Evolutionary conservation across 331 rosid genomes (phyloP), one percentile per base, ranked within the genome.

Genomic region (Cydonia oblonga): DNA sequence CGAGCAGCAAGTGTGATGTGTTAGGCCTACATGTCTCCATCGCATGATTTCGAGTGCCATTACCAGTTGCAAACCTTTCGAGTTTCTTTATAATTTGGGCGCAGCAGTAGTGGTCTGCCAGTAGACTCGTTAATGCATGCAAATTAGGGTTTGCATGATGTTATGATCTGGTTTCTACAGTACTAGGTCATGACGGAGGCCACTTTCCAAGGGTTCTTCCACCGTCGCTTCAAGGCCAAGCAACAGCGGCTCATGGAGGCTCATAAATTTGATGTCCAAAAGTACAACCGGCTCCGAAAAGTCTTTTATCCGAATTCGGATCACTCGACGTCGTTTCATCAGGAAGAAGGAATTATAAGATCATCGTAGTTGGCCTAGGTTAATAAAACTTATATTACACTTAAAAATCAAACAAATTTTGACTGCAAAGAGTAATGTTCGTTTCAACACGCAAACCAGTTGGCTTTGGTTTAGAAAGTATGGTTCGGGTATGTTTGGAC

Each of bases 141-240:
- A 52, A 52, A 52, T 19, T 52, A 52, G 57, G 56, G 56, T 14
- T 49, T 40, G 46, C 46, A 40, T 12, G 46, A 40, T 11, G 15
- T 40, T 40, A 40, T 40, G 46, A 38, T 38, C 44, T 38, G 44
- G 15, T 38, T 9, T 10, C 26, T 25, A 95, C 98, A 19, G 86
- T 86, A n/a, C n/a, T n/a, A n/a, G n/a, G n/a, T n/a, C n/a, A n/a
- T n/a, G 64, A 81, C 84, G 0, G 96, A 95, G 26, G 96, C 97
- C 56, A 76, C 87, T 0, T 93, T 93, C 66, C 83, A 86, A 23
- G 97, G 97, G 33, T 86, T 66, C 64, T 91, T 88, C 62, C 52
- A 66, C 10, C 82, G 89, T 15, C 81, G 97, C 2, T 89, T 95
- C 30, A 61, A 2, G 44, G 69, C 75, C 46, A 91, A 83, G 69